These are phyloP conservation scores for Argentina anserina DNA, from an alignment of 306 rosid genomes.

Conservation along the genomic window DNA sequence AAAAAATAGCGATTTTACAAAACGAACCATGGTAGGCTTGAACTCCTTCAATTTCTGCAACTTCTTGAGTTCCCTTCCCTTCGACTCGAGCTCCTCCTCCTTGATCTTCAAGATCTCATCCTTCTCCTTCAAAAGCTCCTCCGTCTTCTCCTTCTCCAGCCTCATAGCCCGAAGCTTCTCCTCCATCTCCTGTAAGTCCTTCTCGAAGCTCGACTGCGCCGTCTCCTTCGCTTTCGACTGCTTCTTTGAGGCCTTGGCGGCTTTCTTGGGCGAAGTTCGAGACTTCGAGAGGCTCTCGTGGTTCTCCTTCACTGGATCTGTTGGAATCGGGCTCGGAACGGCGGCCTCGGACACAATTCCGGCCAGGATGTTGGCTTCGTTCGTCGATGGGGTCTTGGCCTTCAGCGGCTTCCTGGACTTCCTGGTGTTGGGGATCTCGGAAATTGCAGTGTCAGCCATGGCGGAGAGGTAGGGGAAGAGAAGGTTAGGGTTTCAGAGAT, in stretches of 20 bases:
- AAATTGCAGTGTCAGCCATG: constrained; percentile 54
- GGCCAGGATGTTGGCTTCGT: constrained; percentile 31
- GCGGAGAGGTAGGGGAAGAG: not conserved
- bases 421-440: constrained; percentile 34
- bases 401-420: constrained; percentile 59
- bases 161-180: constrained; percentile 53
- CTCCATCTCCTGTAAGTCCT: constrained; percentile 75
- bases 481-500: constrained; percentile 5
- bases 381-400: constrained; percentile 49
- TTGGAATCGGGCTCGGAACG: constrained; percentile 8
- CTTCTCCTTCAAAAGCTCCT: constrained; percentile 66
- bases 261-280: constrained; percentile 41
- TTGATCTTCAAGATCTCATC: constrained; percentile 65
- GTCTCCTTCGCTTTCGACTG: constrained; percentile 31
- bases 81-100: constrained; percentile 65
- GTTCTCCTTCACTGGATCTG: constrained; percentile 38
- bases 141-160: constrained; percentile 80
- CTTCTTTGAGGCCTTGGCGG: constrained; percentile 50
- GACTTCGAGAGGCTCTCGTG: constrained; percentile 37
- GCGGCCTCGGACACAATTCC: constrained; percentile 28
- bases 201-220: constrained; percentile 44
- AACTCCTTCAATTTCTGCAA: constrained; percentile 84
- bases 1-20: not conserved
- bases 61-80: constrained; percentile 58
- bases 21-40: constrained; percentile 74